These are phyloP conservation scores for Carex littledalei DNA, from an alignment of 176 grass and related monocot species.

Conservation along the genomic window DNA sequence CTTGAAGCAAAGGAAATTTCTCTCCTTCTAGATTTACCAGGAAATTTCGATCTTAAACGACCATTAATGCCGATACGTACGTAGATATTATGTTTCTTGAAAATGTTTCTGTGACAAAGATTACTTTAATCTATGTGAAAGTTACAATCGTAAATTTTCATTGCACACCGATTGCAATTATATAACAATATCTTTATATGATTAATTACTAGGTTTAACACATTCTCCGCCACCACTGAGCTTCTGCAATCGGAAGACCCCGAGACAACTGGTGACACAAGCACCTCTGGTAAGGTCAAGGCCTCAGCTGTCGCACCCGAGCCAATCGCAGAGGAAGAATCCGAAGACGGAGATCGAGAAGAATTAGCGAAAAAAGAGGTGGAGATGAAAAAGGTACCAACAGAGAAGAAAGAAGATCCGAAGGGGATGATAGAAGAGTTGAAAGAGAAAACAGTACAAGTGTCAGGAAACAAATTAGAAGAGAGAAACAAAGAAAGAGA, in stretches of 20 bases:
- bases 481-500: background rate
- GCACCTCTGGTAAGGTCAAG: constrained; percentile 6
- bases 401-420: background rate
- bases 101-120: background rate
- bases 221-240: constrained; percentile 9
- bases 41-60: background rate
- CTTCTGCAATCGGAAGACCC: constrained; percentile 4
- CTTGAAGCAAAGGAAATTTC: background rate
- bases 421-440: background rate
- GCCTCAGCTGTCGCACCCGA: background rate
- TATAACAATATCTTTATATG: background rate
- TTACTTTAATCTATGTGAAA: background rate
- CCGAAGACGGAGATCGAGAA: background rate
- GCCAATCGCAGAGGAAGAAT: constrained; percentile 1
- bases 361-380: background rate
- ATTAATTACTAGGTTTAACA: background rate
- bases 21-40: background rate
- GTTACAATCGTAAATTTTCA: background rate
- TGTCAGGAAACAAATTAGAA: background rate
- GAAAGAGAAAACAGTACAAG: background rate
- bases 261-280: background rate
- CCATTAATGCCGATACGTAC: background rate
- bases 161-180: background rate
- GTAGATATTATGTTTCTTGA: background rate
- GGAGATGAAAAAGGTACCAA: background rate